Conservation (phyloP, 352 stramenopile genomes). For the Pythium guiyangense region DNA sequence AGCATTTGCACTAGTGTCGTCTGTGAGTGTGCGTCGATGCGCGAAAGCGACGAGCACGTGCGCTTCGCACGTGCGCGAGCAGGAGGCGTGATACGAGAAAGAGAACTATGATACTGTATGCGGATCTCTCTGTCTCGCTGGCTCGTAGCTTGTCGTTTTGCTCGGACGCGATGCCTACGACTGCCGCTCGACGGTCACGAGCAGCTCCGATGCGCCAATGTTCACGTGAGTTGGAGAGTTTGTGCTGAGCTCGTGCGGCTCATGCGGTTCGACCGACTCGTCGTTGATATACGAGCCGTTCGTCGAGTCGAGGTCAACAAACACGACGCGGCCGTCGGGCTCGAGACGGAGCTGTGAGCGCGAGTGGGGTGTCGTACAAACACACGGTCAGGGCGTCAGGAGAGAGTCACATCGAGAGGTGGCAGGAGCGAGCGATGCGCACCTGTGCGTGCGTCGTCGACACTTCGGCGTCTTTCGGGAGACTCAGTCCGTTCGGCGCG, state of each 20-base stretch:
- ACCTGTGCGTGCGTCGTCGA: slow-evolving; percentile 84
- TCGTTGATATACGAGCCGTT: slow-evolving; percentile 75
- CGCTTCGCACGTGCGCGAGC: neutral
- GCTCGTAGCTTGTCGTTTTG: neutral
- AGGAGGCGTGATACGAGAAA: slow-evolving; percentile 9
- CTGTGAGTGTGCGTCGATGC: no score
- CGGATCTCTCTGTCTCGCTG: slow-evolving; percentile 4
- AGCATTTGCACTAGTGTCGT: no score
- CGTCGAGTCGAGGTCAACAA: slow-evolving; percentile 77
- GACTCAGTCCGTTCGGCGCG: slow-evolving; percentile 57
- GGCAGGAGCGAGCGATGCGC: neutral
- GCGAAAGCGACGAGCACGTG: neutral
- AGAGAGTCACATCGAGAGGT: neutral
- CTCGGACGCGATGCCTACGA: slow-evolving; percentile 8
- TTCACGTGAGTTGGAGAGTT: slow-evolving; percentile 41
- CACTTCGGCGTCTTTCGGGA: slow-evolving; percentile 75
- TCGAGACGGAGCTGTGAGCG: slow-evolving; percentile 56
- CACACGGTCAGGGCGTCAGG: no score
- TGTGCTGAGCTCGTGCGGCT: slow-evolving; percentile 38
- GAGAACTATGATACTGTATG: slow-evolving; percentile 43
- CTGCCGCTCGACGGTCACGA: slow-evolving; percentile 48
- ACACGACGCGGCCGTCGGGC: slow-evolving; percentile 48
- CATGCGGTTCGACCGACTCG: slow-evolving; percentile 35
- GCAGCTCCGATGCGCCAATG: slow-evolving; percentile 48
- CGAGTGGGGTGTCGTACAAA: neutral